phyloP scores from a whole-genome alignment of 208 protist genomes.

The Crithidia sp. region DNA sequence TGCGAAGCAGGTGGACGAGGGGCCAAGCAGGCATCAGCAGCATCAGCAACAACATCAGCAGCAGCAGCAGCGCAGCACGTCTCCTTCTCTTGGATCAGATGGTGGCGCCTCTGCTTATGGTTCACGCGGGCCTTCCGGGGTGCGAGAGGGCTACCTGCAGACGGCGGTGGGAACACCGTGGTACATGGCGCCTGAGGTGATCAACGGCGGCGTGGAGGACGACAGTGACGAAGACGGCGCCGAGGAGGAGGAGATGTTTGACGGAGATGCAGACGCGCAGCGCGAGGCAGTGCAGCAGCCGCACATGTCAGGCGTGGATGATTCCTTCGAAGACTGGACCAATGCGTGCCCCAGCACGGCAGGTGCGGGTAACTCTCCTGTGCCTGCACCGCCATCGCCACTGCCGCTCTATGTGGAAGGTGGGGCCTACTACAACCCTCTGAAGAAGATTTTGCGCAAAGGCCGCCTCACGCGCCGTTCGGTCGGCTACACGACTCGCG shows the following conservation, averaged over 20 bases:
- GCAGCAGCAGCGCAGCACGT: background rate
- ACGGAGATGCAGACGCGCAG: background rate
- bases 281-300: background rate
- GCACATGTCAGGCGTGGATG: background rate
- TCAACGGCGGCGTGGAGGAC: conserved; percentile 57
- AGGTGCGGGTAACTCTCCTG: background rate
- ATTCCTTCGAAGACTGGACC: conserved; percentile 25
- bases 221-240: conserved; percentile 39
- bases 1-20: conserved; percentile 61
- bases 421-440: conserved; percentile 39
- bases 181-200: conserved; percentile 94
- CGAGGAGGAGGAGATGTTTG: background rate
- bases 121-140: background rate
- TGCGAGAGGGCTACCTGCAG: conserved; percentile 47
- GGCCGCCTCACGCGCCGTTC: conserved; percentile 17
- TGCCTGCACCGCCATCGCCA: background rate
- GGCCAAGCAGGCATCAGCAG: background rate
- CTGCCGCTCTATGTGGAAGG: conserved; percentile 20
- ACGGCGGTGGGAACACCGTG: conserved; percentile 90
- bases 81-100: too few relatives aligned
- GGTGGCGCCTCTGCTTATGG: background rate
- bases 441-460: conserved; percentile 36
- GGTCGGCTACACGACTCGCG: conserved; percentile 71
- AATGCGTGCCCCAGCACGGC: background rate
- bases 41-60: background rate